A percentile compares a stretch with the other conserved stretches of the same genome.
phyloP scores from a whole-genome alignment of 495 filamentous ascomycete genomes.

The Podospora tetraspora region DNA sequence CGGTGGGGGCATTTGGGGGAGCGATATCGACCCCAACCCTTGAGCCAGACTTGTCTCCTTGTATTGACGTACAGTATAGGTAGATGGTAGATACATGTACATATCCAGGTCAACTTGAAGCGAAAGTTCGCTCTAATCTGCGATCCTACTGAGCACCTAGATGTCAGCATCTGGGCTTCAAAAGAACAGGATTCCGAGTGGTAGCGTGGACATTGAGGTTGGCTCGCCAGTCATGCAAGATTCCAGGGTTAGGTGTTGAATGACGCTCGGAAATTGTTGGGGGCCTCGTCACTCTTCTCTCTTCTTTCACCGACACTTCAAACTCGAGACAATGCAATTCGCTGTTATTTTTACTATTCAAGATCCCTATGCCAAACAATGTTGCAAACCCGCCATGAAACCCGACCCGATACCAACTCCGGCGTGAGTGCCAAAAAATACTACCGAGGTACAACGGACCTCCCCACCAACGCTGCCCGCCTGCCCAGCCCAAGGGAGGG shows the following conservation, averaged over 20 bases:
- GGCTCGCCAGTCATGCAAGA: too few relatives aligned
- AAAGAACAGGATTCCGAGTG: not conserved
- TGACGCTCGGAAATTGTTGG: not conserved
- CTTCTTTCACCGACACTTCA: not conserved
- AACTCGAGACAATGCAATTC: not conserved
- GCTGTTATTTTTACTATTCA: not conserved
- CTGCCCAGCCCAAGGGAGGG: not conserved
- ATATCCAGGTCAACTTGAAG: not conserved
- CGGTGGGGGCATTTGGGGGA: not conserved
- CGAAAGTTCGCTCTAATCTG: not conserved
- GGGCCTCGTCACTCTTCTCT: not conserved
- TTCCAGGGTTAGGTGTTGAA: not conserved
- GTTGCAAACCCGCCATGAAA: not conserved
- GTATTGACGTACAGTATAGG: too few relatives aligned
- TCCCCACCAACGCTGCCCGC: conserved; percentile 4
- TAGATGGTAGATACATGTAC: not conserved
- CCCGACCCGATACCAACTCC: not conserved
- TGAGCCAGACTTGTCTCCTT: too few relatives aligned
- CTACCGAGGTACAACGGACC: conserved; percentile 4
- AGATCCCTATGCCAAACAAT: not conserved
- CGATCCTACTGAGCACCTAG: too few relatives aligned
- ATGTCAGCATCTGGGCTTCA: not conserved
- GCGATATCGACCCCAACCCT: conserved; percentile 1
- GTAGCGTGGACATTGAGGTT: not conserved
- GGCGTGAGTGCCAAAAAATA: not conserved